These are phyloP conservation scores for Parathielavia hyrcaniae DNA, from an alignment of 495 filamentous ascomycete species.

Conservation along the genomic window DNA sequence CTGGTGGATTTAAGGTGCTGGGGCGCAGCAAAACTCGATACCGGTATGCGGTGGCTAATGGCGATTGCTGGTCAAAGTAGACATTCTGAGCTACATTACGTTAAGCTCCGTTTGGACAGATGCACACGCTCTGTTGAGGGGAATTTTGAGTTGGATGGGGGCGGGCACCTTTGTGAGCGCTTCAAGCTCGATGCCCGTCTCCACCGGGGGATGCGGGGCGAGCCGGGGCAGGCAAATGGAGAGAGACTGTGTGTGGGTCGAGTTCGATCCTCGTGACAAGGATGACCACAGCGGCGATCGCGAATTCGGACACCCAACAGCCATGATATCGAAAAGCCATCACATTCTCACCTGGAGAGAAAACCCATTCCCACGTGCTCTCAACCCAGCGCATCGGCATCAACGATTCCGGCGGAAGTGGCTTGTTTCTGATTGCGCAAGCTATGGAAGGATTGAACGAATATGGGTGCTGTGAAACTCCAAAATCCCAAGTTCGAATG, in stretches of 20 bases:
- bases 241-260: no score
- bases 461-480: conserved; percentile 8
- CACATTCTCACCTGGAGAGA: not conserved
- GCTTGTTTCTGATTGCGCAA: conserved; percentile 3
- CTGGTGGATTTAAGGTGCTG: conserved; percentile 30
- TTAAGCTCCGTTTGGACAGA: no score
- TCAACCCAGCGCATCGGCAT: not conserved
- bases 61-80: not conserved
- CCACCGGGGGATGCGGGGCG: no score
- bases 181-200: no score
- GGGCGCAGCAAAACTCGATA: conserved; percentile 23
- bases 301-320: no score
- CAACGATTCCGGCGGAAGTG: not conserved
- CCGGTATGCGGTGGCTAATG: not conserved
- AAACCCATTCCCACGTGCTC: not conserved
- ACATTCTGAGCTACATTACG: no score
- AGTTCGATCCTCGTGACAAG: no score
- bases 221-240: no score
- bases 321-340: not conserved
- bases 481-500: conserved; percentile 8
- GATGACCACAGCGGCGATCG: no score
- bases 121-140: no score
- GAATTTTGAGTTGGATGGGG: no score
- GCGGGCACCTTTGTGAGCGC: no score
- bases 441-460: not conserved